phyloP scores from a whole-genome alignment of 148 eudicot species.

The Arctostaphylos glauca region DNA sequence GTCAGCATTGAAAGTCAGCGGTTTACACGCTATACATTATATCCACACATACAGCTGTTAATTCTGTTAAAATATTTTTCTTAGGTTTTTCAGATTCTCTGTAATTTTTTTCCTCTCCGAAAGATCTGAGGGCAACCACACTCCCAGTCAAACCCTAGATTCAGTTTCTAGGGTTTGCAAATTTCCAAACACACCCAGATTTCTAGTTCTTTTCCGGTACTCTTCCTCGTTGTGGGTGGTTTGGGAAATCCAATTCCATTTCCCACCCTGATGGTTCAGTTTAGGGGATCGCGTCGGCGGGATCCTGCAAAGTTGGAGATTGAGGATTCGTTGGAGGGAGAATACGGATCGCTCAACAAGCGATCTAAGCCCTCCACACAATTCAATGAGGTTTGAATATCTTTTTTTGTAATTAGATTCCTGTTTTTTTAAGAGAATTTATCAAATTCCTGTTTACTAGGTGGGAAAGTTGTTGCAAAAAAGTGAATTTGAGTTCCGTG shows the following conservation, averaged over 20 bases:
- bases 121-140: background rate
- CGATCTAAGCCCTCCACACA: constrained; percentile 31
- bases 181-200: constrained; percentile 9
- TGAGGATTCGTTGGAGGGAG: constrained; percentile 44
- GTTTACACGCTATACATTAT: background rate
- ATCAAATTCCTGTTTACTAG: background rate
- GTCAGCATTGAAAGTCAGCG: background rate
- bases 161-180: constrained; percentile 10
- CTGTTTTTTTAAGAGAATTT: no score
- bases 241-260: constrained; percentile 1
- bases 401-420: background rate
- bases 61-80: background rate
- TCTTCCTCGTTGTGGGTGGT: background rate
- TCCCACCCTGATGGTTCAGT: constrained; percentile 27
- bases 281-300: constrained; percentile 30
- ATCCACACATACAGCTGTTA: background rate
- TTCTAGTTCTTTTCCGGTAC: background rate
- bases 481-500: background rate
- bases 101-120: constrained; percentile 9
- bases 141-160: constrained; percentile 9
- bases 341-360: constrained; percentile 39
- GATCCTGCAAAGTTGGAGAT: constrained; percentile 40
- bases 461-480: background rate
- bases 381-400: constrained; percentile 30
- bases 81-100: constrained; percentile 32